Evolutionary conservation across 352 stramenopile species (phyloP), one percentile per base, ranked within the genome.

Genomic region (Globisporangium canariense): DNA sequence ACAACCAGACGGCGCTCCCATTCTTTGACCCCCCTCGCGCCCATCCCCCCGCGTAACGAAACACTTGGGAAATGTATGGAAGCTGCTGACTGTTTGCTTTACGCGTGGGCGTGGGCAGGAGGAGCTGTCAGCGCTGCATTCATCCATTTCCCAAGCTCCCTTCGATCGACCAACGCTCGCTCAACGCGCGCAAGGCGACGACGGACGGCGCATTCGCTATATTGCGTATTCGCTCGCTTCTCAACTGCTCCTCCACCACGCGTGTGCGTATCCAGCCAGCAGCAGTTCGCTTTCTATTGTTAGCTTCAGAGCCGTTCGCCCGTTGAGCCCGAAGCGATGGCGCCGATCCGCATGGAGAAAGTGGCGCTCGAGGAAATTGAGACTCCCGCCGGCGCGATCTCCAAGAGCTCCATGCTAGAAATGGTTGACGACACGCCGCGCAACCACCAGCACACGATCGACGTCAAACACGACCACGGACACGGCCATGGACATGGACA

Each of bases 301-400:
- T 22, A 49, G 18, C 43, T 22, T 20, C 43, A 49, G 43, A 41
- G 36, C 36, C 36, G 36, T 4, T 49, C 43, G 43, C 5, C 4
- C 4, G 43, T 49, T 49, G 43, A 49, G 43, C 11, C 28, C 50
- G 36, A 41, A 41, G 36, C 36, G 36, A 67, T 70, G 65, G 65
- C 38, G 11, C 30, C 66, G 32, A 58, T 58, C 32, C 64, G 60
- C 20, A 67, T 65, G 49, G 60, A 68, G 62, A 73, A 75, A 62
- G 60, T 72, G 61, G 30, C 62, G 45, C 49, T 60, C 3, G 54
- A 69, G 40, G 66, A 73, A 32, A 41, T 63, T 20, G 63, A 66
- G 46, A 67, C 67, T 53, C 57, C 64, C 7, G 64, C 50, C 2
- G 65, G 65, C 10, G 57, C 47, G 13, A 25, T 58, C 46, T 61